Evolutionary conservation across 495 filamentous ascomycete genomes (phyloP).

Genomic region (Penicillium daleae): DNA sequence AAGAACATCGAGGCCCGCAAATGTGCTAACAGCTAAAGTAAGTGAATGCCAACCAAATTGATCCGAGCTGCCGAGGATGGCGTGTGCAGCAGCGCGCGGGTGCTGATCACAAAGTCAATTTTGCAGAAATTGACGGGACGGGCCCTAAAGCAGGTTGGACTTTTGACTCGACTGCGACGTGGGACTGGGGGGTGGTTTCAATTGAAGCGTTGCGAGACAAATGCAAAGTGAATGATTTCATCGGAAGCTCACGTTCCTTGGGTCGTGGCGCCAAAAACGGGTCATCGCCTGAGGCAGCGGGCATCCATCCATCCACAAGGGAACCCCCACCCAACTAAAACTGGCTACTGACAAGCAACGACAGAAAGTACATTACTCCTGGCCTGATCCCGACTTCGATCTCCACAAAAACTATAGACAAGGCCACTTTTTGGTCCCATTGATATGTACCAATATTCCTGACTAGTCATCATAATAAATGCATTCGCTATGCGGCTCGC

Average conservation of each 20-base stretch:
- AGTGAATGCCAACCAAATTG: not conserved
- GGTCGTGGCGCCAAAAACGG: constrained; percentile 18
- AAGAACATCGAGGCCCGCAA: constrained; percentile 1
- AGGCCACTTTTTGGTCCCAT: not conserved
- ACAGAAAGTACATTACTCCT: not conserved
- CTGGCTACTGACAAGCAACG: not conserved
- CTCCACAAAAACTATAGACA: not conserved
- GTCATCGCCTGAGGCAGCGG: not conserved
- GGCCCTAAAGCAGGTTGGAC: not conserved
- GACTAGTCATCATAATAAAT: constrained; percentile 2
- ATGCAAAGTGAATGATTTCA: constrained; percentile 30
- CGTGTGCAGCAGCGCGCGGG: not conserved
- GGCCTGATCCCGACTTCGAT: constrained; percentile 10
- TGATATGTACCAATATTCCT: not conserved
- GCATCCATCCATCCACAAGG: not conserved
- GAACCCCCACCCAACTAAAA: not conserved
- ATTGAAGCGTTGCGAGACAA: not conserved
- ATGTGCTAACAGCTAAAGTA: not conserved
- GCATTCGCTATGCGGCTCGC: constrained; percentile 2
- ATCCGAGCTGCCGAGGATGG: constrained; percentile 10
- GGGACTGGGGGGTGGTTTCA: not conserved
- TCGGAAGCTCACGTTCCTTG: constrained; percentile 14
- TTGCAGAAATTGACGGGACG: not conserved
- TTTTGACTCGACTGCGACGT: not conserved
- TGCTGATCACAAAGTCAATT: constrained; percentile 1